Base-by-base conservation (phyloP, 768 basidiomycete species). In the Grammothele lineata region DNA sequence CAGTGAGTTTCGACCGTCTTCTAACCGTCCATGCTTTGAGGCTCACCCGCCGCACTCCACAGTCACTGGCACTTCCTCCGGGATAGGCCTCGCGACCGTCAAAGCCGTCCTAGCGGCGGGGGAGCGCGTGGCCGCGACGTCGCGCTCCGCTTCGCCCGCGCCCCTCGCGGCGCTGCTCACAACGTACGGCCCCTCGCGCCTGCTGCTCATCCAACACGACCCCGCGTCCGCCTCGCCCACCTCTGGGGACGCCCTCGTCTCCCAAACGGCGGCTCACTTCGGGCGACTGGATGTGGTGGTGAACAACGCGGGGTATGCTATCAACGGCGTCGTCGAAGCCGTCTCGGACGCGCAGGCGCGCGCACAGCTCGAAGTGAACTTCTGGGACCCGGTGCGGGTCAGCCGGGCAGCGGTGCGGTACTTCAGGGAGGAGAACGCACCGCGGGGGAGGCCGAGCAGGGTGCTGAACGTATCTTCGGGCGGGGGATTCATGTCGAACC, bases 381-480 rank as follows among this genome's bases (percentile, higher is more conserved):
- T 75, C 45, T 74, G 74, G 71, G 74, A 70, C 0, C 67, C 72
- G 0, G 71, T 66, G 4, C 52, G 68, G 41, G 62, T 76, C 37
- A 65, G 59, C 26, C 30, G 26, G 27, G 36, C 47, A 35, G 54
- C 57, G 3, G 50, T 58, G 17, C 23, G 32, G 40, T 50, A 48
- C 43, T 45, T 58, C 35, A 30, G 57, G 12, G 52, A 54, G 32
- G 25, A 54, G 32, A 58, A 54, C 44, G 43, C 53, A 9, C 47
- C 55, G n/a, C 53, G 45, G 8, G 53, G 55, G 18, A 51, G 52
- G 11, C 56, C n/a, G n/a, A n/a, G n/a, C n/a, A n/a, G 55, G 14
- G 50, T 67, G 32, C 62, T 68, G 45, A 69, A 69, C 49, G 45
- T 70, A 26, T 63, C 60, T 34, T 60, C 65, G 5, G 44, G 47